Evolutionary conservation across 2,329 filamentous ascomycete genomes (phyloP).

Genomic region (Ceratocystis destructans): DNA sequence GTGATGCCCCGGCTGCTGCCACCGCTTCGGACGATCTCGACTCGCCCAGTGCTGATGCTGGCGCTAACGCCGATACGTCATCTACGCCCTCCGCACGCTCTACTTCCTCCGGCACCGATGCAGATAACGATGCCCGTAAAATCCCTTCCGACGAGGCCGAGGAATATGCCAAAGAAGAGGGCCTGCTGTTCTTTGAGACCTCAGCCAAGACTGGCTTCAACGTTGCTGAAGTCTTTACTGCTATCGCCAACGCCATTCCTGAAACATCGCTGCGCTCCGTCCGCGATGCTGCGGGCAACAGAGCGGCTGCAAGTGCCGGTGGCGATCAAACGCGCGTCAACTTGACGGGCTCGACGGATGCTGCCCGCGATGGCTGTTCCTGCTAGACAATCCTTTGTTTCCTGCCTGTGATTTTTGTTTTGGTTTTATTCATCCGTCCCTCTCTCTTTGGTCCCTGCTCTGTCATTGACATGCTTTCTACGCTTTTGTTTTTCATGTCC

Average conservation of each 20-base stretch:
- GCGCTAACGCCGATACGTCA: constrained; percentile 31
- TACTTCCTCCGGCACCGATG: constrained; percentile 30
- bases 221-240: constrained; percentile 91
- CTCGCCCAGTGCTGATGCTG: constrained; percentile 20
- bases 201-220: constrained; percentile 93
- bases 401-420: not conserved
- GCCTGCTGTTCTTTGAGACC: constrained; percentile 91
- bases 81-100: constrained; percentile 29
- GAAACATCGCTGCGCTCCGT: constrained; percentile 90
- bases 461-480: not conserved
- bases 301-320: constrained; percentile 42
- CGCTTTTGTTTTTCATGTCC: not conserved
- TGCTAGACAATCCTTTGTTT: constrained; percentile 39
- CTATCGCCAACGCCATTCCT: constrained; percentile 94
- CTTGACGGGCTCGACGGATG: constrained; percentile 55
- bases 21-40: constrained; percentile 40
- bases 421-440: not conserved
- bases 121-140: constrained; percentile 63
- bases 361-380: constrained; percentile 82
- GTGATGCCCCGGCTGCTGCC: constrained; percentile 35
- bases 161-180: constrained; percentile 87
- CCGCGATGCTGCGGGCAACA: constrained; percentile 49
- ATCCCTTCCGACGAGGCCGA: constrained; percentile 84
- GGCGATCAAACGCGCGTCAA: constrained; percentile 67
- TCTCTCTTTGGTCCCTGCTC: not conserved